Percentiles rank a stretch among this genome's conserved stretches.
Conservation (phyloP, 768 basidiomycete species). For the Ramaria sp. region DNA sequence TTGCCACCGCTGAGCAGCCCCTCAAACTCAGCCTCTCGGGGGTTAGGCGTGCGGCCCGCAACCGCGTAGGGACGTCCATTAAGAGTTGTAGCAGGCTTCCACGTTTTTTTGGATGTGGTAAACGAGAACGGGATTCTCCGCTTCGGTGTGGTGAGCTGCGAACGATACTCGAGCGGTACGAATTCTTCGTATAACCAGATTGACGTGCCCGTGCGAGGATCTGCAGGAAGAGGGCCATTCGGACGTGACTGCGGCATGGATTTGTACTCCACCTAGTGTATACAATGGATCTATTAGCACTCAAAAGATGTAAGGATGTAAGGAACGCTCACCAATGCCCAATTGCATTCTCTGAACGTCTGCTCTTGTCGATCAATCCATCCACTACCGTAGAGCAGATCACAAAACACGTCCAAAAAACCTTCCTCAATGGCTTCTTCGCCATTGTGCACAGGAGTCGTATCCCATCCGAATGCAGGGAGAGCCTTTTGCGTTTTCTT, state of each 20-base stretch:
- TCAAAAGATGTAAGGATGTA: neutral
- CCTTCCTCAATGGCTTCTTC: conserved; percentile 85
- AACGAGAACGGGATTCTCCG: conserved; percentile 37
- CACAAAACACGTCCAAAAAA: conserved; percentile 81
- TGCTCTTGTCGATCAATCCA: conserved; percentile 78
- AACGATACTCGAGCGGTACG: conserved; percentile 79
- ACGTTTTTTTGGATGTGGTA: conserved; percentile 38
- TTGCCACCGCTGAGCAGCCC: conserved; percentile 44
- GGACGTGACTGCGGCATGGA: conserved; percentile 36
- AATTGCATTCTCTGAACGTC: conserved; percentile 79
- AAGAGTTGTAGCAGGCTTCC: conserved; percentile 76
- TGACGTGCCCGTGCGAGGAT: conserved; percentile 63
- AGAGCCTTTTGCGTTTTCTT: conserved; percentile 75
- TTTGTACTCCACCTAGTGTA: conserved; percentile 73
- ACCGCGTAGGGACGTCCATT: conserved; percentile 68
- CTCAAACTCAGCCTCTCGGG: conserved; percentile 72
- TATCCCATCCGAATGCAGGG: conserved; percentile 89
- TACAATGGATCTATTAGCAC: neutral
- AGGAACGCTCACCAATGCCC: conserved; percentile 64
- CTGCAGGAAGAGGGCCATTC: conserved; percentile 21
- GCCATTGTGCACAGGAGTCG: conserved; percentile 54
- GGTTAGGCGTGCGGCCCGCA: conserved; percentile 36
- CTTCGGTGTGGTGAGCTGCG: conserved; percentile 45
- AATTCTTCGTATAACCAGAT: conserved; percentile 89
- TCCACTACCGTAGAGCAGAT: conserved; percentile 60